Percentiles rank a stretch among this genome's conserved stretches.
Conservation (phyloP, 306 rosid species). For the Corylus heterophylla region DNA sequence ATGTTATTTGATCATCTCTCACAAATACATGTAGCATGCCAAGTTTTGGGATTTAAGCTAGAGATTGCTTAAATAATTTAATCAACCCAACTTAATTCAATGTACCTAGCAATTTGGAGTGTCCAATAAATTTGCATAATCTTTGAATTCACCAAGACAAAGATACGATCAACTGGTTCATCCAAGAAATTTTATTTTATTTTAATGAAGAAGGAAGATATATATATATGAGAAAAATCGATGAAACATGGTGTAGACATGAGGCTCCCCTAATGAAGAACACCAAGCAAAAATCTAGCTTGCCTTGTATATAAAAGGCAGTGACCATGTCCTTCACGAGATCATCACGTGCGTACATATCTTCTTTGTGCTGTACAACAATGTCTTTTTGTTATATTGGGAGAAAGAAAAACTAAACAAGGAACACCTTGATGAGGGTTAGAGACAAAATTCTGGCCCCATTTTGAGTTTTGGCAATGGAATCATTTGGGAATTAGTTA, state of each 20-base stretch:
- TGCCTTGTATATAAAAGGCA: constrained; percentile 25
- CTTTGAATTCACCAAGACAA: constrained; percentile 33
- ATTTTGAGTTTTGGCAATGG: neutral
- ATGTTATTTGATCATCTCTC: too few relatives aligned
- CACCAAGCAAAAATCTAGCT: constrained; percentile 24
- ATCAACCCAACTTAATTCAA: constrained; percentile 22
- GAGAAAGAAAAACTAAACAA: neutral
- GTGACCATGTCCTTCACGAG: constrained; percentile 25
- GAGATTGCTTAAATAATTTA: too few relatives aligned
- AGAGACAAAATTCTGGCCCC: constrained; percentile 11
- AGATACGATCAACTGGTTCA: constrained; percentile 20
- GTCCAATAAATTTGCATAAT: constrained; percentile 16
- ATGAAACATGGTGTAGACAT: constrained; percentile 24
- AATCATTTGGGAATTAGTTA: neutral
- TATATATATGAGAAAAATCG: neutral
- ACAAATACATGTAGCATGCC: too few relatives aligned
- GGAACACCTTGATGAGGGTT: neutral
- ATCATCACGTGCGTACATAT: constrained; percentile 25
- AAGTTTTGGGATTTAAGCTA: too few relatives aligned
- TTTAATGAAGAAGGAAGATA: neutral
- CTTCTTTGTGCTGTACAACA: constrained; percentile 22
- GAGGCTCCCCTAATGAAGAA: constrained; percentile 25
- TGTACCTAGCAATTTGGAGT: constrained; percentile 22
- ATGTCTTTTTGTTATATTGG: neutral
- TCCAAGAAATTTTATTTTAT: neutral